Evolutionary conservation across 805 yeast genomes (phyloP), one percentile per base, ranked within the genome.

Genomic region (Barnettozyma sucrosica): DNA sequence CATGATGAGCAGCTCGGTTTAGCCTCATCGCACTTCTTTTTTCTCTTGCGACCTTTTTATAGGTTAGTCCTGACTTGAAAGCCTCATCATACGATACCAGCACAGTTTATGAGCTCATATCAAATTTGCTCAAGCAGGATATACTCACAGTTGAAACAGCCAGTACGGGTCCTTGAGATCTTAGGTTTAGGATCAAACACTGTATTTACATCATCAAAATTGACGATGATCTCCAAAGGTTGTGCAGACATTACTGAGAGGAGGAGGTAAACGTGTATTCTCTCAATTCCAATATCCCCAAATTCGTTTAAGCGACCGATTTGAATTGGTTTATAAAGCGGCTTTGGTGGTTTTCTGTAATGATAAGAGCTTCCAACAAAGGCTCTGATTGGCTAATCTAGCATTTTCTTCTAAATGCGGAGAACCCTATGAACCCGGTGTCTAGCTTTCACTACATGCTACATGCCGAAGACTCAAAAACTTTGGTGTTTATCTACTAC

Each of bases 11-110:
- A 70, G 48, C 55, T 54, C 7, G 75, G 74, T 45, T 63, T 71
- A 19, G 59, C 63, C 55, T 79, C 82, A 53, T 78, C 82, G 62
- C 86, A 81, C 67, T 80, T 81, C 69, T 81, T 73, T 67, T 81
- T 80, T 55, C 85, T 70, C 57, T 75, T 76, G 38, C 85, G 71
- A 59, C 87, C 49, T 50, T 19, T 20, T 34, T 24, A 26, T 18
- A 16, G 4, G 41, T 46, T 24, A 37, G 30, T 28, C 11, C 32
- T 13, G n/a, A 28, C 16, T 28, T 16, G 4, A 5, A 28, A 28
- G 16, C 7, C 13, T 28, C 16, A 13, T 28, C 16, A 13, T 28
- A 13, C 13, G 30, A 26, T 8, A 26, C 11, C 30, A 8, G 30
- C 13, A 4, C 30, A 26, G 8, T 43, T 19, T 13, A n/a, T n/a